A percentile compares a stretch with the other conserved stretches of the same genome.
Evolutionary conservation across 164 flowering plant genomes (phyloP).

Genomic region (Stephania japonica): DNA sequence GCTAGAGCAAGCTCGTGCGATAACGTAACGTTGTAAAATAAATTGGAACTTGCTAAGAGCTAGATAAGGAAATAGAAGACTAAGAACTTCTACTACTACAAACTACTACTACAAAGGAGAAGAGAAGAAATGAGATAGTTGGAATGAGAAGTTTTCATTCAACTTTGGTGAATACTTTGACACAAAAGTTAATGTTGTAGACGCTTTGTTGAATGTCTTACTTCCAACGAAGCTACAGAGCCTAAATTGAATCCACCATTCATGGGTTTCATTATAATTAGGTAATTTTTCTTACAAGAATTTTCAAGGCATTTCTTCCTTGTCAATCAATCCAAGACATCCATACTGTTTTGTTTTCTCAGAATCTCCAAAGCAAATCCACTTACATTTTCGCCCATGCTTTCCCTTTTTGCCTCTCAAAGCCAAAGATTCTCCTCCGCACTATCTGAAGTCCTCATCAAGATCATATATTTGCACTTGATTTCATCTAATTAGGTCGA

Average conservation of each 20-base stretch:
- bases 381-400: neutral
- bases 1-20: too few species aligned
- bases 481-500: conserved; percentile 13
- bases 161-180: too few species aligned
- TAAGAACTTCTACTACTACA: too few species aligned
- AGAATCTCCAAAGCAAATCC: neutral
- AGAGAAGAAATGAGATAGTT: too few species aligned
- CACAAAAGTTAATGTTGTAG: too few species aligned
- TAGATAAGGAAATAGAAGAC: too few species aligned
- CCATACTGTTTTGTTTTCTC: neutral
- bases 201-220: too few species aligned
- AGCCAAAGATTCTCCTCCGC: conserved; percentile 15
- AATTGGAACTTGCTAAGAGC: too few species aligned
- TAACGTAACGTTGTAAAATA: too few species aligned
- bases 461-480: conserved; percentile 19
- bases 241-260: neutral
- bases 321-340: neutral
- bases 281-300: neutral
- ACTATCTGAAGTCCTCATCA: conserved; percentile 2
- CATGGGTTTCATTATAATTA: conserved; percentile 3
- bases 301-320: neutral
- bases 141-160: too few species aligned
- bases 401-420: conserved; percentile 10
- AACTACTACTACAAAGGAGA: too few species aligned
- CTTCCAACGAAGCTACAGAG: neutral